Evolutionary conservation across 2,329 filamentous ascomycete genomes (phyloP), one percentile per base, ranked within the genome.

Genomic region (Aspergillus sp.): DNA sequence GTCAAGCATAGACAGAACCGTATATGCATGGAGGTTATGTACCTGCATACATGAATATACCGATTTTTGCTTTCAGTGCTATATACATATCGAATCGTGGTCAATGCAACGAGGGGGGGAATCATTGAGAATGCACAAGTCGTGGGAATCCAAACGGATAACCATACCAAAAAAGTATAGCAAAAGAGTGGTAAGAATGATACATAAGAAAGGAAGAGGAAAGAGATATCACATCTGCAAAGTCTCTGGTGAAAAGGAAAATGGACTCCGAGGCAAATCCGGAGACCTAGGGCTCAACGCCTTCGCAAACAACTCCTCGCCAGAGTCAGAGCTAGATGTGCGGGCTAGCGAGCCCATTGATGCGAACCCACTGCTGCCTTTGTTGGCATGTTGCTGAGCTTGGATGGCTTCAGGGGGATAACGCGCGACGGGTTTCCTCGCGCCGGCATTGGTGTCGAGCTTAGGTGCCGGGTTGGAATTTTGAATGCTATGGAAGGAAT

Each of bases 241-340:
- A 5, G 48, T 46, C 46, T 55, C 51, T n/a, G 64, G 63, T 29
- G 70, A 66, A 62, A 83, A 79, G 3, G 77, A 79, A 61, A 95
- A 96, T 0, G 88, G 89, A 60, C 86, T 90, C 57, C 82, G 86
- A 45, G 82, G 81, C 74, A 93, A 88, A 56, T 94, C 88, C 0
- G 89, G 89, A 58, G 86, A 90, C 43, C 89, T 76, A 1, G 89
- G 89, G 59, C 86, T 91, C 70, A 95, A 81, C 1, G 88, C 88
- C 44, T 94, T 77, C 0, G 88, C 89, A 61, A 96, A 96, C 2
- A 95, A 74, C 36, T 86, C 90, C 48, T 94, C 88, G 54, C 88
- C 85, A 0, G 77, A 78, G 36, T 83, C 80, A 4, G 56, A 51
- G 64, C 50, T 65, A 42, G 48, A 54, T 34, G 48, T 70, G 63